A percentile compares a stretch with the other conserved stretches of the same genome.
Conservation (phyloP, 331 rosid genomes). For the Arachis monticola region DNA sequence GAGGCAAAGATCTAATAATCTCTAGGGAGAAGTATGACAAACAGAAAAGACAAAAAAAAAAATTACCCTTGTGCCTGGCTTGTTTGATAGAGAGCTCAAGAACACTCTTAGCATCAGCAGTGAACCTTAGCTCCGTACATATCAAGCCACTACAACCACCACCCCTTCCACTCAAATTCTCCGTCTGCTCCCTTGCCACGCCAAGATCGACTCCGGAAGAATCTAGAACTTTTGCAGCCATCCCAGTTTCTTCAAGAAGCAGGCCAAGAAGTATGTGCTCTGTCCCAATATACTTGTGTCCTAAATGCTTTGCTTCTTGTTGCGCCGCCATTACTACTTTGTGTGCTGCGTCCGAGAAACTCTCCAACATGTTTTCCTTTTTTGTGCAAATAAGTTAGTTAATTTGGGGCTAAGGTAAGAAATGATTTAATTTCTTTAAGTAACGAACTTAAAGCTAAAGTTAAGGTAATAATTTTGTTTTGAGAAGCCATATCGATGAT, state of each 20-base stretch:
- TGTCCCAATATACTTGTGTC: slow-evolving; percentile 75
- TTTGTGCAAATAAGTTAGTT: slow-evolving; percentile 24
- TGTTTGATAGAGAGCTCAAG: slow-evolving; percentile 68
- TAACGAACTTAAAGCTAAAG: not conserved
- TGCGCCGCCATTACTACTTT: slow-evolving; percentile 69
- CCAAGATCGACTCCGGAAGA: slow-evolving; percentile 69
- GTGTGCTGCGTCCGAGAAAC: slow-evolving; percentile 63
- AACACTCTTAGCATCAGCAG: slow-evolving; percentile 69
- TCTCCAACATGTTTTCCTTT: slow-evolving; percentile 56
- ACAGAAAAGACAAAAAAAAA: not conserved
- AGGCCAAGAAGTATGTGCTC: slow-evolving; percentile 82
- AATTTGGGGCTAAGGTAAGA: no score
- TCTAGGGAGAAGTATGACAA: not conserved
- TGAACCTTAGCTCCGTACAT: slow-evolving; percentile 63
- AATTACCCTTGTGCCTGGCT: slow-evolving; percentile 62
- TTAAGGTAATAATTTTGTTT: not conserved
- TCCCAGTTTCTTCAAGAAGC: slow-evolving; percentile 66
- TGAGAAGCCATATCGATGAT: slow-evolving; percentile 12
- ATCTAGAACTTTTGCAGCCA: slow-evolving; percentile 72
- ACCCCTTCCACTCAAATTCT: slow-evolving; percentile 72
- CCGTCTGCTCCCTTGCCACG: slow-evolving; percentile 69
- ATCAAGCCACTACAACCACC: slow-evolving; percentile 57
- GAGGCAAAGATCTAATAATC: no score
- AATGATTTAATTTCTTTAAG: no score
- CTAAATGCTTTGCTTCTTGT: slow-evolving; percentile 69